phyloP scores from a whole-genome alignment of 305 asterid species.

The Plantago lanceolata region DNA sequence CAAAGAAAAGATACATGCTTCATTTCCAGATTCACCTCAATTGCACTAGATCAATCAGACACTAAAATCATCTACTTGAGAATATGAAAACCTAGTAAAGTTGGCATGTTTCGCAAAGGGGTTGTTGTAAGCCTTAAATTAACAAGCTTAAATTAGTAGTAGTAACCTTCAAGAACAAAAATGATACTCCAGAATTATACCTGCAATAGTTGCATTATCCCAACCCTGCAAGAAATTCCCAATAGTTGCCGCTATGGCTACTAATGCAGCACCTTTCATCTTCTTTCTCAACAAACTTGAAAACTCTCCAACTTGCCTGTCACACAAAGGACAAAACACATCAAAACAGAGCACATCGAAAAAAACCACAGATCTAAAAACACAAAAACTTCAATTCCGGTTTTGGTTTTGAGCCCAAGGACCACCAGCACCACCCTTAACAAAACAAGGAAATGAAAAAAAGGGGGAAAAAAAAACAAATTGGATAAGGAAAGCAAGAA shows the following conservation, averaged over 20 bases:
- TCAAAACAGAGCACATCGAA: not conserved
- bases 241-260: constrained; percentile 66
- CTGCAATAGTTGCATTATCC: constrained; percentile 92
- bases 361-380: constrained; percentile 3
- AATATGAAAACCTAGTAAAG: not conserved
- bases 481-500: not conserved
- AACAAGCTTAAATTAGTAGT: not conserved
- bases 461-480: not conserved
- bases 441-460: not conserved
- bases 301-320: not conserved
- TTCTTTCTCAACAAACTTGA: not conserved
- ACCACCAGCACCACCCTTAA: too few relatives aligned
- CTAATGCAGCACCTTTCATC: constrained; percentile 70
- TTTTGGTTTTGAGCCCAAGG: not conserved
- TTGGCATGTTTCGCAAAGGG: too few relatives aligned
- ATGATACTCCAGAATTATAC: constrained; percentile 32
- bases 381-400: not conserved
- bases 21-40: not conserved
- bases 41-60: not conserved
- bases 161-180: not conserved
- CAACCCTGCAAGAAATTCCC: constrained; percentile 81
- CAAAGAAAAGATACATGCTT: not conserved
- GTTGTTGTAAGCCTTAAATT: too few relatives aligned
- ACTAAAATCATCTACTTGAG: too few relatives aligned
- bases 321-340: not conserved